These are phyloP conservation scores for Picea engelmannii DNA, from an alignment of 83 land plant species.

Conservation along the genomic window DNA sequence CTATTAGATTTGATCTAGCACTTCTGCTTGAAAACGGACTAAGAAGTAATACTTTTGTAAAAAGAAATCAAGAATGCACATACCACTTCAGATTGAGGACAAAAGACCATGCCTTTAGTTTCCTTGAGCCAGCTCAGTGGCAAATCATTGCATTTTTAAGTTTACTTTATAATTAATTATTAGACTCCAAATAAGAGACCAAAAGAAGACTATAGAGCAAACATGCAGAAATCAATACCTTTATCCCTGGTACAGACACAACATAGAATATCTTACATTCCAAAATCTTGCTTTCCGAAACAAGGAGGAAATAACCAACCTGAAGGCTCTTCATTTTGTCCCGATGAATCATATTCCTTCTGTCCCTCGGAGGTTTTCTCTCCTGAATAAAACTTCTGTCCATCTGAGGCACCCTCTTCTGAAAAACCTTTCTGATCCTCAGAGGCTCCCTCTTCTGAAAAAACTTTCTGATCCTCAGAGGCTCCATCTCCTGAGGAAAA, in stretches of 20 bases:
- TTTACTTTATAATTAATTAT: not conserved
- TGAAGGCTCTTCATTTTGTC: conserved; percentile 10
- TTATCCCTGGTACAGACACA: not conserved
- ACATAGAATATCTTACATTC: not conserved
- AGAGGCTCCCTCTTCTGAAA: not conserved
- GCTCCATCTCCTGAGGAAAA: not conserved
- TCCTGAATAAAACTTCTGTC: not conserved
- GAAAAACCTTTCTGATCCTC: not conserved
- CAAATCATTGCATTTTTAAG: not conserved
- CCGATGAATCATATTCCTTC: not conserved
- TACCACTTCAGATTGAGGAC: too few species aligned
- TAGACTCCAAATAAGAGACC: not conserved
- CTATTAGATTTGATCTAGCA: too few species aligned
- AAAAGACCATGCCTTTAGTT: not conserved
- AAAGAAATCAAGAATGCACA: too few species aligned
- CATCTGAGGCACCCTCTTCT: not conserved
- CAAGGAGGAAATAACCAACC: not conserved
- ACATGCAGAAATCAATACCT: not conserved
- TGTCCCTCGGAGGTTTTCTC: conserved; percentile 3
- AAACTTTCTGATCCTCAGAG: not conserved
- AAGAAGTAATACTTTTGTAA: too few species aligned
- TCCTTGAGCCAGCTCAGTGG: not conserved
- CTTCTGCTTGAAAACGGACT: too few species aligned
- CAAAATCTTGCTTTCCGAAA: not conserved
- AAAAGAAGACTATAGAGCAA: not conserved